Evolutionary conservation across 1,139 yeast genomes (phyloP).

Genomic region (Yamadazyma aaseri): DNA sequence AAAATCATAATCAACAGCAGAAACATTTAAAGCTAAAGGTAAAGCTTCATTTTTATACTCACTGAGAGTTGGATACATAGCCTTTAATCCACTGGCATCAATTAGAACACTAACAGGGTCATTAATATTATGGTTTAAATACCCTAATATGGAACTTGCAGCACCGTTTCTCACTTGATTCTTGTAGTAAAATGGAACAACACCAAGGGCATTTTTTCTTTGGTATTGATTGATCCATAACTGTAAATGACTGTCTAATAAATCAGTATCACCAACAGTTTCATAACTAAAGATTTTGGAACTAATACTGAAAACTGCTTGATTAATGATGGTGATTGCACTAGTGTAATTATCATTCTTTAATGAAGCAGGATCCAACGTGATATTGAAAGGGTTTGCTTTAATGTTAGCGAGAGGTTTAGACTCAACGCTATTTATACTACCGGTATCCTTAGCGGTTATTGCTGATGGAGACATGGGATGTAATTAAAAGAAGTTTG

Average conservation of each 20-base stretch:
- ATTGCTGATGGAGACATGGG: conserved; percentile 5
- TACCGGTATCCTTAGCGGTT: conserved; percentile 1
- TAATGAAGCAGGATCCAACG: conserved; percentile 55
- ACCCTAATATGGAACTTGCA: conserved; percentile 76
- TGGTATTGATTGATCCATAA: conserved; percentile 58
- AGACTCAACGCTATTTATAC: conserved; percentile 1
- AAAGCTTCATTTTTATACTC: conserved; percentile 34
- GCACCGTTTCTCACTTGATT: conserved; percentile 86
- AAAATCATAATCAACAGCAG: conserved; percentile 68
- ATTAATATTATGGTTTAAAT: conserved; percentile 38
- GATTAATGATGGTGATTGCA: conserved; percentile 64
- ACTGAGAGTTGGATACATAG: conserved; percentile 55
- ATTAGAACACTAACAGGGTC: conserved; percentile 55
- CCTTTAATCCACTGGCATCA: conserved; percentile 66
- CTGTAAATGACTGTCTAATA: conserved; percentile 58
- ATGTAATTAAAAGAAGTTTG: background rate
- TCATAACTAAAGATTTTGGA: conserved; percentile 70
- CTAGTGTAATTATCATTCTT: conserved; percentile 55
- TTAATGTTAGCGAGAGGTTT: conserved; percentile 12
- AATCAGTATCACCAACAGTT: conserved; percentile 59
- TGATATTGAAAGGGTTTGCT: conserved; percentile 55
- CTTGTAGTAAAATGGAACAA: conserved; percentile 55
- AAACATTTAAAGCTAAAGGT: conserved; percentile 70
- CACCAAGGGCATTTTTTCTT: conserved; percentile 53
- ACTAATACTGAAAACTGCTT: conserved; percentile 62